These are phyloP conservation scores for Elongisporangium senticosum DNA, from an alignment of 352 stramenopile species.

Conservation along the genomic window DNA sequence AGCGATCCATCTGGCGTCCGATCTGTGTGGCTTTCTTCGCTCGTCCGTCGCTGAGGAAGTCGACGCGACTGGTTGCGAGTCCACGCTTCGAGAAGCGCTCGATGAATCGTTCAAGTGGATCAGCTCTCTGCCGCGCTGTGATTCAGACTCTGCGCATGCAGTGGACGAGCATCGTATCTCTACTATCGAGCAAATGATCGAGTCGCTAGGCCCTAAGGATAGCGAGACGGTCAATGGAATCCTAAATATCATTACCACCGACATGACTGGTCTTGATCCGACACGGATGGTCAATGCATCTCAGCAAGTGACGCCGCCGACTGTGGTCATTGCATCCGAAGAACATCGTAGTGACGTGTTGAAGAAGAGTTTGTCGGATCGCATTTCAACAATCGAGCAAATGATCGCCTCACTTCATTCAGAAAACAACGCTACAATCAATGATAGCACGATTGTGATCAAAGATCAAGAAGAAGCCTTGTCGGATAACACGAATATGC, in stretches of 20 bases:
- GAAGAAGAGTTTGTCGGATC: neutral
- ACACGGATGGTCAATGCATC: too few relatives aligned
- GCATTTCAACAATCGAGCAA: constrained; percentile 6
- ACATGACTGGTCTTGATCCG: neutral
- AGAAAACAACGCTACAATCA: neutral
- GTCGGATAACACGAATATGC: neutral
- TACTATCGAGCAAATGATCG: constrained; percentile 19
- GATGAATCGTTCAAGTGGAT: constrained; percentile 36
- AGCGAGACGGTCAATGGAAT: too few relatives aligned
- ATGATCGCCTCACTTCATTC: constrained; percentile 4
- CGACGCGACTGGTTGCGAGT: constrained; percentile 7
- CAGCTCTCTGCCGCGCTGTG: constrained; percentile 19
- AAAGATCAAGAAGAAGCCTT: neutral
- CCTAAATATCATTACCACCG: neutral
- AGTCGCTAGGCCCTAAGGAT: neutral
- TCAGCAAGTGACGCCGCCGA: too few relatives aligned
- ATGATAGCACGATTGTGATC: neutral
- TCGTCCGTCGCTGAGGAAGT: neutral
- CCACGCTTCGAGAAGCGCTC: constrained; percentile 15
- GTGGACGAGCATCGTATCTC: constrained; percentile 10
- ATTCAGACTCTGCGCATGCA: neutral
- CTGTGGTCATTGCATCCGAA: neutral
- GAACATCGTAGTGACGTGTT: neutral
- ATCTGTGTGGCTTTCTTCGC: constrained; percentile 33
- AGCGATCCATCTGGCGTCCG: constrained; percentile 28